Evolutionary conservation across 108 stramenopile species (phyloP), one percentile per base, ranked within the genome.

Genomic region (Skeletonema tropicum): DNA sequence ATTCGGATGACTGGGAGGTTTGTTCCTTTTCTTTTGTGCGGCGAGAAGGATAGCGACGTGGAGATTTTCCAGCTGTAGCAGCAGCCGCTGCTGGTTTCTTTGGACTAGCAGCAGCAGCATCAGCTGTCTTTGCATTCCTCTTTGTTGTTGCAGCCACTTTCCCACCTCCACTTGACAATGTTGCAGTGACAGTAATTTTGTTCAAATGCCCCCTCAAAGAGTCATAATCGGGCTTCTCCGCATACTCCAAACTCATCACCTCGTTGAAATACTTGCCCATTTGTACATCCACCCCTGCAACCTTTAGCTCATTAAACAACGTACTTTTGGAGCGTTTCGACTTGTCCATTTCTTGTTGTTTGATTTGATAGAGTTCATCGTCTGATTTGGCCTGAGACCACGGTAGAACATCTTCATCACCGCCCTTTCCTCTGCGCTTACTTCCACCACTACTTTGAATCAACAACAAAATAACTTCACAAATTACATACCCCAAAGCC

Each of bases 381-480:
- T 92, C 91, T 5, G 87, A 88, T 19, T 42, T 74, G 7, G 86
- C 90, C 15, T 82, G 39, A 66, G 87, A 86, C 93, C 93, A 94
- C 14, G 93, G 93, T 10, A 94, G 60, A 14, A 73, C 5, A 61
- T 66, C 32, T 8, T 67, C 46, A 39, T 70, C 57, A 17, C 15
- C 49, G 31, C 12, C 57, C 41, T 33, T 45, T 66, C 52, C 41
- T 59, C 64, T 74, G 6, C 41, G 58, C 41, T 64, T 73, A 36
- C 52, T 21, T 7, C 21, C 63, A 32, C 49, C 52, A 17, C 38
- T 45, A 57, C 60, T 61, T 19, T 32, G 49, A 26, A 14, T 13
- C 57, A 26, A 89, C 38, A 70, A 68, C 15, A 90, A 80, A 52
- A 92, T 66, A 12, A 94, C 30, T 63, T 94, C 93, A 6, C 77